phyloP scores from a whole-genome alignment of 129 eudicot species.

The Artemisia annua region DNA sequence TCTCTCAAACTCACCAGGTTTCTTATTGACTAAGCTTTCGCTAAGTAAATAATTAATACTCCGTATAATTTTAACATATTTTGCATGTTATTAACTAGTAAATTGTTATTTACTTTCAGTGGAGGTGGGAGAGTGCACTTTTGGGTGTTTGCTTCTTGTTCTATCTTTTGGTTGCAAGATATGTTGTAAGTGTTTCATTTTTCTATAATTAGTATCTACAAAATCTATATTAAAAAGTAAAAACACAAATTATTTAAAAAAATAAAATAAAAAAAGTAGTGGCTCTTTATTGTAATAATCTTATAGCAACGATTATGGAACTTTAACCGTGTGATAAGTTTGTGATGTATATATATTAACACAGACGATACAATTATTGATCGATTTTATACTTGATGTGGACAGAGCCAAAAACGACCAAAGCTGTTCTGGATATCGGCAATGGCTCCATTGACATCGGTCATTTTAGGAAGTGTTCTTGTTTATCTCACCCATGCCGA shows the following conservation, averaged over 20 bases:
- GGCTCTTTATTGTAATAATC: too few species aligned
- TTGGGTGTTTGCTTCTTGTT: slow-evolving; percentile 79
- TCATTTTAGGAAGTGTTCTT: slow-evolving; percentile 74
- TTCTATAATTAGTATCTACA: too few species aligned
- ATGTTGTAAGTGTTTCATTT: slow-evolving; percentile 51
- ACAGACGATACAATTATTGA: too few species aligned
- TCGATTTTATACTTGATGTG: not conserved
- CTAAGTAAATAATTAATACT: not conserved
- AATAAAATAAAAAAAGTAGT: not conserved
- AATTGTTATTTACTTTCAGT: slow-evolving; percentile 50
- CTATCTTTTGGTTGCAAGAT: slow-evolving; percentile 70
- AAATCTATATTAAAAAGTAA: not conserved
- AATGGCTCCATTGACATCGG: slow-evolving; percentile 89
- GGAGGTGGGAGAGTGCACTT: slow-evolving; percentile 98
- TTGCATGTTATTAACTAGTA: not conserved
- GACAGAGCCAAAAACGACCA: slow-evolving; percentile 76
- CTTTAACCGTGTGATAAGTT: too few species aligned
- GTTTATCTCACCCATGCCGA: slow-evolving; percentile 93
- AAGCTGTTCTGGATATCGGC: slow-evolving; percentile 90
- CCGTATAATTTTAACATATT: not conserved
- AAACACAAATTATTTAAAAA: not conserved
- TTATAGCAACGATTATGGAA: too few species aligned
- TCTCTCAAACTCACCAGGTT: slow-evolving; percentile 80
- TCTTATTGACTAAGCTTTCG: not conserved
- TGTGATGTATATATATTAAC: too few species aligned